Evolutionary conservation across 345 rosid species (phyloP), one percentile per base, ranked within the genome.

Genomic region (Corchorus capsularis): DNA sequence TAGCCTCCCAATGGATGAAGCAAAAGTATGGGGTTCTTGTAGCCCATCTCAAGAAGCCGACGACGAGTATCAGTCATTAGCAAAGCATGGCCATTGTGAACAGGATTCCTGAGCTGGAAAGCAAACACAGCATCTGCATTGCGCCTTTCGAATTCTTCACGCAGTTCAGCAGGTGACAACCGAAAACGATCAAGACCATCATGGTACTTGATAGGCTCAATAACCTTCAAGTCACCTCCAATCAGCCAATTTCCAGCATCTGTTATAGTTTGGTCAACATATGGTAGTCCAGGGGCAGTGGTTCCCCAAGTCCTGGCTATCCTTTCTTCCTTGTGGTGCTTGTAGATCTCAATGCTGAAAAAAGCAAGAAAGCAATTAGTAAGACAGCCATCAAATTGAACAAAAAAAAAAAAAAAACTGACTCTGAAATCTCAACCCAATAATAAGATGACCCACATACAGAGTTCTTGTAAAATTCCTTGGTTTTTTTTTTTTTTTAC

Each of bases 221-320:
- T 77, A 76, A 96, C 98, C 88, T 96, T 93, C 73, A 96, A 85
- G 79, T 92, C 98, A 41, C 99, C 99, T 7, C 99, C 99, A 61
- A 96, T 87, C 41, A 96, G 84, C 99, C 99, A 96, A 79, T 92
- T 89, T 20, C 98, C 99, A 11, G 95, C 87, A 46, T 84, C 83
- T 16, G 82, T 84, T 81, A 96, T 89, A 8, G 96, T 81, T 81
- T 93, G 88, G 53, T 93, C 97, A 15, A 82, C 98, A 59, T 92
- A 96, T 15, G 99, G 99, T 63, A 96, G 87, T 75, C 99, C 99
- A 57, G 93, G 90, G 10, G 93, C 98, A 1, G 93, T 90, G 13
- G 97, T 96, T 71, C 99, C 99, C 99, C 99, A 96, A 6, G 97
- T 93, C 81, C 98, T 87, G 4, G 99, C 99, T 66, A 93, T 89